Evolutionary conservation across 352 stramenopile genomes (phyloP).

Genomic region (Detonula confervacea): DNA sequence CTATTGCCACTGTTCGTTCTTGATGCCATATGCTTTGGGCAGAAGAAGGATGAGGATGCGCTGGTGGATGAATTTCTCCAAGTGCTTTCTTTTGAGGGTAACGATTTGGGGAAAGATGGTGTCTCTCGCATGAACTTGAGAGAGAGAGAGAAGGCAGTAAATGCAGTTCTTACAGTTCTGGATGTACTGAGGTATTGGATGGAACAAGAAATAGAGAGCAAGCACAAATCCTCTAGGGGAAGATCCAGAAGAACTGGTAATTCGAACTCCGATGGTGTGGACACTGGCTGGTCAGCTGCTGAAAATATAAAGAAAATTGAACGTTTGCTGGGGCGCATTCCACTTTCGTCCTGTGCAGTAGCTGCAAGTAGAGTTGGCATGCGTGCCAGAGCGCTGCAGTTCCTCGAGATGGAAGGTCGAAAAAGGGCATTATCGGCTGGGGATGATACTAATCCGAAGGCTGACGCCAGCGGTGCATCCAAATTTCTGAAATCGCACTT

Average conservation of each 20-base stretch:
- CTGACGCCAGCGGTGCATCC: constrained; percentile 9
- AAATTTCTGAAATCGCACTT: constrained; percentile 50
- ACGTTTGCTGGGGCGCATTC: constrained; percentile 66
- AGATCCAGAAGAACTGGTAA: constrained; percentile 45
- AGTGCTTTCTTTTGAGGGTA: constrained; percentile 60
- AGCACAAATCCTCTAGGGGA: constrained; percentile 15
- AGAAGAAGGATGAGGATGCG: constrained; percentile 63
- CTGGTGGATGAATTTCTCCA: constrained; percentile 75
- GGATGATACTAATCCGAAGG: constrained; percentile 20
- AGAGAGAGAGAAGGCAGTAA: constrained; percentile 75
- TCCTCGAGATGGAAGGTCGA: constrained; percentile 79
- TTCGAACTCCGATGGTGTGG: not conserved
- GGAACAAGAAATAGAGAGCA: constrained; percentile 74
- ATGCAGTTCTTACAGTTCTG: constrained; percentile 76
- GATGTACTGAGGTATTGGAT: constrained; percentile 76
- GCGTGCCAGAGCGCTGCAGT: constrained; percentile 73
- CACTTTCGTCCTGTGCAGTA: constrained; percentile 65
- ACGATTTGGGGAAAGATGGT: constrained; percentile 16
- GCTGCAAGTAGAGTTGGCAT: constrained; percentile 79
- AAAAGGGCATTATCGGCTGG: constrained; percentile 23
- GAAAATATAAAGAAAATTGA: constrained; percentile 73
- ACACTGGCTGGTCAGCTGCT: constrained; percentile 62
- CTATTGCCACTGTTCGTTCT: constrained; percentile 83
- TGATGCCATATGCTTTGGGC: constrained; percentile 83
- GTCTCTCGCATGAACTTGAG: constrained; percentile 45